Evolutionary conservation across 1,139 yeast genomes (phyloP).

Genomic region (Pichia sp.): DNA sequence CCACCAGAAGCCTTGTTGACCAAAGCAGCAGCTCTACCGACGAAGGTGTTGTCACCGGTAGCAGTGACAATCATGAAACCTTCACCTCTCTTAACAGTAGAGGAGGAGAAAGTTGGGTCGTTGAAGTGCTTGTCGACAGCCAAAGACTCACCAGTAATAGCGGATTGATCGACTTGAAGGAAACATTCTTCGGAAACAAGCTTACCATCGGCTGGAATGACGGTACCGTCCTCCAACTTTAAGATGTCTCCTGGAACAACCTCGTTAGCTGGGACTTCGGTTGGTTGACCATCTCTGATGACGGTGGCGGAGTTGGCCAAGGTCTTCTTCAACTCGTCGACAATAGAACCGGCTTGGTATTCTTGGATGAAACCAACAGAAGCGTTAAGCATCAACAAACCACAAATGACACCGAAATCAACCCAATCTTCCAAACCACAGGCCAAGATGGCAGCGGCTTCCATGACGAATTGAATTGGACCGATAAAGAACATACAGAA

Average conservation of each 20-base stretch:
- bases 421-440: conserved; percentile 99
- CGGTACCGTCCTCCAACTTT: conserved; percentile 91
- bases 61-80: conserved; percentile 94
- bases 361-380: conserved; percentile 96
- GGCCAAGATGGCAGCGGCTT: conserved; percentile 95
- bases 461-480: conserved; percentile 99
- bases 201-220: conserved; percentile 95
- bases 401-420: conserved; percentile 97
- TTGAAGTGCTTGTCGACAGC: conserved; percentile 92
- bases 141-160: conserved; percentile 96
- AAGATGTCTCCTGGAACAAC: conserved; percentile 92
- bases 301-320: conserved; percentile 85
- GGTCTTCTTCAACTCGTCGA: conserved; percentile 90
- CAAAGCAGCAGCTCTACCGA: conserved; percentile 91
- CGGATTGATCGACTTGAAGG: conserved; percentile 95
- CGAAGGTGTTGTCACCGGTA: conserved; percentile 91
- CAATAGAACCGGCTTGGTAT: conserved; percentile 95
- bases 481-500: conserved; percentile 93
- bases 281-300: conserved; percentile 75
- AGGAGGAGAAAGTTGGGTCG: conserved; percentile 87
- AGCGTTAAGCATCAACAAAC: conserved; percentile 82
- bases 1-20: conserved; percentile 95
- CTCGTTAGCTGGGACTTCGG: conserved; percentile 74
- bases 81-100: conserved; percentile 96
- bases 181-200: conserved; percentile 82